Conservation (phyloP, 148 eudicot genomes). For the Camellia lanceoleosa region DNA sequence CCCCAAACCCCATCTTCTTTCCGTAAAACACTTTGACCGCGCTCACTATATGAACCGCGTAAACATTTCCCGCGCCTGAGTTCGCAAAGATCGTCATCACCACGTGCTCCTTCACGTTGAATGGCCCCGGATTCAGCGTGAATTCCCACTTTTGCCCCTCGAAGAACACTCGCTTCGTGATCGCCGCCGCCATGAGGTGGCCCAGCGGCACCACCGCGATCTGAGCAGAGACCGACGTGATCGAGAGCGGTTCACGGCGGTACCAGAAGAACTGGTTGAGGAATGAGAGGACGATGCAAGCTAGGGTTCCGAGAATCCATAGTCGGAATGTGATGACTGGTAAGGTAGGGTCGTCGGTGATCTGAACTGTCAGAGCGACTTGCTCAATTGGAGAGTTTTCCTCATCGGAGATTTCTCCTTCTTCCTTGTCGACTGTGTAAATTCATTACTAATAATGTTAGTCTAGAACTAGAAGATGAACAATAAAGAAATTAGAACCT, state of each 20-base stretch:
- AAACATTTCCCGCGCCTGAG: constrained; percentile 74
- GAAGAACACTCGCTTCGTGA: constrained; percentile 58
- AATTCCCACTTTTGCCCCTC: constrained; percentile 52
- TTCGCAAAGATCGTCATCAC: constrained; percentile 85
- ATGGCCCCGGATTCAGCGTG: constrained; percentile 78
- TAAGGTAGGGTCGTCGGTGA: constrained; percentile 61
- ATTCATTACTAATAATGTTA: neutral
- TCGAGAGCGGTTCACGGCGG: constrained; percentile 65
- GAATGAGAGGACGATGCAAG: constrained; percentile 65
- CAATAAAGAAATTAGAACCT: neutral
- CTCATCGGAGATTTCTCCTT: neutral
- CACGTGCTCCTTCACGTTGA: constrained; percentile 84
- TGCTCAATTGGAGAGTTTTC: constrained; percentile 60
- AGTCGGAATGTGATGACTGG: constrained; percentile 75
- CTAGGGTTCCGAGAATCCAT: constrained; percentile 70
- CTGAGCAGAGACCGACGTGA: constrained; percentile 77
- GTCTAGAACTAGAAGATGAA: neutral
- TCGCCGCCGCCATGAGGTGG: constrained; percentile 67
- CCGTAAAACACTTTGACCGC: constrained; percentile 69
- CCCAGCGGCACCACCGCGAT: constrained; percentile 93
- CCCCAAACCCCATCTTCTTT: constrained; percentile 49
- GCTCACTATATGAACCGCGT: constrained; percentile 74
- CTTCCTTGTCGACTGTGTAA: constrained; percentile 32
- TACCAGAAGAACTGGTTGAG: constrained; percentile 95
- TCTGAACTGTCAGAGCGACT: constrained; percentile 78